Evolutionary conservation across 768 basidiomycete species (phyloP).

Genomic region (Macrolepiota dolichaula): DNA sequence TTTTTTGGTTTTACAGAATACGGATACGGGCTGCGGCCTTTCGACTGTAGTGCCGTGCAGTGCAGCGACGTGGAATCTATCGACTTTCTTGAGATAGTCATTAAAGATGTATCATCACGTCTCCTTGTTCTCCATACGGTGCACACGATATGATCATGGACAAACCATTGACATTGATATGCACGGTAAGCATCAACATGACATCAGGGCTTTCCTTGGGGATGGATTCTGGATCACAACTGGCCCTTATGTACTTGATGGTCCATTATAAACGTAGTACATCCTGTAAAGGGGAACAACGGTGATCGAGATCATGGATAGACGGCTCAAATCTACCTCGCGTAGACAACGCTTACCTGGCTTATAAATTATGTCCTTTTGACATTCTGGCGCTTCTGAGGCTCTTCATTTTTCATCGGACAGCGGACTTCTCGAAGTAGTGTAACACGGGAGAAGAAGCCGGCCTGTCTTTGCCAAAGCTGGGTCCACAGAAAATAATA

Average conservation of each 20-base stretch:
- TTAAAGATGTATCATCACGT: background rate
- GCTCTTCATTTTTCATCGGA: slow-evolving; percentile 58
- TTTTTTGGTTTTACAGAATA: background rate
- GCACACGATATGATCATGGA: background rate
- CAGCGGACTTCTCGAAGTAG: slow-evolving; percentile 60
- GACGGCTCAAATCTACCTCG: background rate
- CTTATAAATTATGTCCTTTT: slow-evolving; percentile 88
- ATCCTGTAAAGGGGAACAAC: slow-evolving; percentile 75
- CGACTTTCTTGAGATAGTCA: background rate
- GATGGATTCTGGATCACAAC: slow-evolving; percentile 60
- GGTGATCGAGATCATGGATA: background rate
- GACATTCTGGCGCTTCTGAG: slow-evolving; percentile 57
- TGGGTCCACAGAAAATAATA: background rate
- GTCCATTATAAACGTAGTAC: slow-evolving; percentile 92
- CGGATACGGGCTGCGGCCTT: background rate
- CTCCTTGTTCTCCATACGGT: background rate
- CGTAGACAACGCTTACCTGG: slow-evolving; percentile 61
- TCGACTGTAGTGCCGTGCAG: background rate
- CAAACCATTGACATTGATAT: background rate
- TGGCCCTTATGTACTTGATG: slow-evolving; percentile 88
- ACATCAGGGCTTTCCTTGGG: slow-evolving; percentile 56
- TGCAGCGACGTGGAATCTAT: background rate
- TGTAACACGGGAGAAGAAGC: background rate
- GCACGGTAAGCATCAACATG: background rate
- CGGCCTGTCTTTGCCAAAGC: background rate